Conservation (phyloP, 441 rosid genomes). For the Corymbia citriodora region DNA sequence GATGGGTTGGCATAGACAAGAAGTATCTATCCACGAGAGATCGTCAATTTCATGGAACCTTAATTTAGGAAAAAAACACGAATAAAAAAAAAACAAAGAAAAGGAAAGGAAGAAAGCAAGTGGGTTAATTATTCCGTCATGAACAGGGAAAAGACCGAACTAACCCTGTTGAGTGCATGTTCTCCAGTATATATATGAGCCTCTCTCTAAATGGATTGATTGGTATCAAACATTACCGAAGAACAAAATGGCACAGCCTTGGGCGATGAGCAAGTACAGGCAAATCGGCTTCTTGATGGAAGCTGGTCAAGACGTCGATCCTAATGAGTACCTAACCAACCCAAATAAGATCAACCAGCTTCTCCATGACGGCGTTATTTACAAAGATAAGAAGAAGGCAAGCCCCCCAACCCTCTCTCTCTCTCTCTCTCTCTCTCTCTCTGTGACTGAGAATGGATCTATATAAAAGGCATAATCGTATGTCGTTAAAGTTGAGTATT, state of each 20-base stretch:
- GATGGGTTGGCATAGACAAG: not conserved
- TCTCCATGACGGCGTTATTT: rapidly evolving
- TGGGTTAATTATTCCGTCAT: not conserved
- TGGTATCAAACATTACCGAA: not conserved
- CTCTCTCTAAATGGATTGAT: not conserved
- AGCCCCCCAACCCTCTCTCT: rapidly evolving
- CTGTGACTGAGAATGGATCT: not conserved
- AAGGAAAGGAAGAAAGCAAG: not conserved
- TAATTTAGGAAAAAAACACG: not conserved
- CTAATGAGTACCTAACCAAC: not conserved
- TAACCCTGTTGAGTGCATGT: not conserved
- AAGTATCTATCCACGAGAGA: not conserved
- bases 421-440: not conserved
- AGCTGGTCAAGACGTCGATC: not conserved
- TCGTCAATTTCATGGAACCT: not conserved
- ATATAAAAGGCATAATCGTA: not conserved
- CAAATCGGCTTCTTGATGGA: not conserved
- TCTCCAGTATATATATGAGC: not conserved
- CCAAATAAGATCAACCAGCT: rapidly evolving
- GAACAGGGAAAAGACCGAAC: not conserved
- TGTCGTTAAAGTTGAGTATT: not conserved
- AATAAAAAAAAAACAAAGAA: rapidly evolving
- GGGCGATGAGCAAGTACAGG: not conserved
- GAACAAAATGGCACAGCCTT: not conserved
- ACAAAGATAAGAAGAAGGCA: not conserved